phyloP scores from a whole-genome alignment of 1,284 basidiomycete genomes.

The Malassezia japonica region DNA sequence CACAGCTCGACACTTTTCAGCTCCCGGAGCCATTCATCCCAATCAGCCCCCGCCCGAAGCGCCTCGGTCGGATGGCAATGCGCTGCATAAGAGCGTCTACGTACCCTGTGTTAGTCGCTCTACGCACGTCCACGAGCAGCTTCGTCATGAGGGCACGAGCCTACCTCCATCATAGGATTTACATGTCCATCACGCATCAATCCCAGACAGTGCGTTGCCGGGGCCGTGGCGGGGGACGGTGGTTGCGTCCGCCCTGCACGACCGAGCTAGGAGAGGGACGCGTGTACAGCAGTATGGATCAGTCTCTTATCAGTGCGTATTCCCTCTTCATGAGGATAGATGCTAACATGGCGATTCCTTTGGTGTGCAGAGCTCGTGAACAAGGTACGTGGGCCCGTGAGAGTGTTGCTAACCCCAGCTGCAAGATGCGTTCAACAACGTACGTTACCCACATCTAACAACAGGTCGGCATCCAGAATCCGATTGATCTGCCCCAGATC shows the following conservation, averaged over 20 bases:
- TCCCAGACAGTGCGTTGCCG: background rate
- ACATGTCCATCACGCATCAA: background rate
- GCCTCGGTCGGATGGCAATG: conserved; percentile 44
- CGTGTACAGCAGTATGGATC: conserved; percentile 21
- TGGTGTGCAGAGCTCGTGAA: conserved; percentile 20
- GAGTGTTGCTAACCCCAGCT: conserved; percentile 18
- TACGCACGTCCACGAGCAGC: conserved; percentile 9
- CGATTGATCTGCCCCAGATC: conserved; percentile 55
- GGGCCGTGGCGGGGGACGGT: too few species aligned
- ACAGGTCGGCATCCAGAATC: conserved; percentile 39
- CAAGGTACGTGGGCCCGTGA: conserved; percentile 16
- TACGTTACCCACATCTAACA: conserved; percentile 9
- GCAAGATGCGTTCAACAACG: conserved; percentile 34
- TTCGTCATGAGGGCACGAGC: background rate
- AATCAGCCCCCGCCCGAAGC: conserved; percentile 8
- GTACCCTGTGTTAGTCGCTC: conserved; percentile 1
- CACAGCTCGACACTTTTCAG: conserved; percentile 14
- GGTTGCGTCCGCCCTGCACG: too few species aligned
- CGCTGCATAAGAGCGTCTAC: conserved; percentile 6
- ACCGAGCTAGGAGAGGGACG: too few species aligned
- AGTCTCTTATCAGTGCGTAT: conserved; percentile 22
- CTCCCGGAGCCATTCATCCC: conserved; percentile 18
- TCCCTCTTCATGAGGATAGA: background rate
- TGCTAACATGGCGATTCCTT: conserved; percentile 3
- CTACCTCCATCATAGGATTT: too few species aligned